phyloP scores from a whole-genome alignment of 2,329 filamentous ascomycete species.

The Colletotrichum lindemuthianum region DNA sequence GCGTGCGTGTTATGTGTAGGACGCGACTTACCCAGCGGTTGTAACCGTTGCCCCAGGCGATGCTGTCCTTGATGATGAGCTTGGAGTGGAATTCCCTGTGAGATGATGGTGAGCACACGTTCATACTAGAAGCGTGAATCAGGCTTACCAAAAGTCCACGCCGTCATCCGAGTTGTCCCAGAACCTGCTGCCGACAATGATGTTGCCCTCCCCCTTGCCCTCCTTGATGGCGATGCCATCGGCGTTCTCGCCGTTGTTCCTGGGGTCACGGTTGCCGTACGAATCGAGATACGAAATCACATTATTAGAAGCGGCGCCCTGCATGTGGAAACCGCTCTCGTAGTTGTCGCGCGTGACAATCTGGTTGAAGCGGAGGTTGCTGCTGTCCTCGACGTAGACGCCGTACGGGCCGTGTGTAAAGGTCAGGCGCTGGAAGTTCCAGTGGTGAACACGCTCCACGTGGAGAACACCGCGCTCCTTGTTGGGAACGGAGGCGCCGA shows the following conservation, averaged over 20 bases:
- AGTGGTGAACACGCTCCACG: conserved; percentile 47
- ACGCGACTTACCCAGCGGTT: conserved; percentile 49
- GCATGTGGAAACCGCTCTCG: conserved; percentile 49
- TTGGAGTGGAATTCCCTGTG: conserved; percentile 46
- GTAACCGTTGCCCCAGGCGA: conserved; percentile 57
- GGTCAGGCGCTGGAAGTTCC: conserved; percentile 50
- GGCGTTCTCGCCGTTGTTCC: conserved; percentile 57
- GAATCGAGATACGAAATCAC: conserved; percentile 50
- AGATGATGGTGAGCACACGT: rapidly evolving
- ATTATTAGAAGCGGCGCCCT: conserved; percentile 41
- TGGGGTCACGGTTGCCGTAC: conserved; percentile 51
- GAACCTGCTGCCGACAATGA: conserved; percentile 51
- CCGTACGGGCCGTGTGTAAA: conserved; percentile 50
- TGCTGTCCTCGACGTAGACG: conserved; percentile 47
- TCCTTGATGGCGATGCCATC: conserved; percentile 57
- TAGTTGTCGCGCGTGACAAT: conserved; percentile 50
- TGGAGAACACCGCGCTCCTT: conserved; percentile 58
- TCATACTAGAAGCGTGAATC: no score
- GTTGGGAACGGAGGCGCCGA: conserved; percentile 51
- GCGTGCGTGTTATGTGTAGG: rapidly evolving
- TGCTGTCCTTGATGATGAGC: conserved; percentile 54
- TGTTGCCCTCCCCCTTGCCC: conserved; percentile 54
- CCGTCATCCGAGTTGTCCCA: conserved; percentile 60
- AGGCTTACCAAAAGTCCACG: conserved; percentile 49
- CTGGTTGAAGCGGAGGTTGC: conserved; percentile 48